Evolutionary conservation across 129 eudicot genomes (phyloP).

Genomic region (Ambrosia trifida): DNA sequence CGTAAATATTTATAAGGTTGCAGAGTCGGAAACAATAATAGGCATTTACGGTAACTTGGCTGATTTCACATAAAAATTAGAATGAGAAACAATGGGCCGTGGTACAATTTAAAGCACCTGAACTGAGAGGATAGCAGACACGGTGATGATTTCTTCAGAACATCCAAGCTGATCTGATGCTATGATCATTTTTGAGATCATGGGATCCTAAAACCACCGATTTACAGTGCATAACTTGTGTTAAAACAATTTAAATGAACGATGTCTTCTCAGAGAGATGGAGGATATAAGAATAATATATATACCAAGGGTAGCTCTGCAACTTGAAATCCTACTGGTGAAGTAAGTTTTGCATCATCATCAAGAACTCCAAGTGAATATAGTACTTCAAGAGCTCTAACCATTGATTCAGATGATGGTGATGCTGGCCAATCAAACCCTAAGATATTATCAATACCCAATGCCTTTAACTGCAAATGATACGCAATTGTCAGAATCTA

Average conservation of each 20-base stretch:
- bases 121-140: constrained; percentile 81
- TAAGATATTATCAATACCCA: constrained; percentile 93
- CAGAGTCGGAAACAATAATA: no score
- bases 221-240: constrained; percentile 2
- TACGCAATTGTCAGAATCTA: constrained; percentile 19
- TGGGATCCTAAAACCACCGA: constrained; percentile 67
- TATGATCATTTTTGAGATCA: constrained; percentile 90
- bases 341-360: constrained; percentile 95
- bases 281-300: background rate
- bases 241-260: background rate
- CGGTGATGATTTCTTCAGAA: constrained; percentile 83
- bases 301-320: constrained; percentile 95
- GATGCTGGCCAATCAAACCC: constrained; percentile 99
- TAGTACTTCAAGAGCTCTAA: constrained; percentile 90
- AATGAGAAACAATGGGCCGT: background rate
- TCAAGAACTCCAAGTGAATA: constrained; percentile 96
- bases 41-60: no score
- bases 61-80: background rate
- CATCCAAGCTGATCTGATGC: constrained; percentile 82
- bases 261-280: background rate
- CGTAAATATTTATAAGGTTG: no score
- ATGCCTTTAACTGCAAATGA: constrained; percentile 69
- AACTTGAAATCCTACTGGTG: constrained; percentile 92
- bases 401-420: constrained; percentile 91
- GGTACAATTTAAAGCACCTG: constrained; percentile 46